Percentiles rank a stretch among this genome's conserved stretches.
phyloP scores from a whole-genome alignment of 306 rosid genomes.

The Sicyos baderoa region DNA sequence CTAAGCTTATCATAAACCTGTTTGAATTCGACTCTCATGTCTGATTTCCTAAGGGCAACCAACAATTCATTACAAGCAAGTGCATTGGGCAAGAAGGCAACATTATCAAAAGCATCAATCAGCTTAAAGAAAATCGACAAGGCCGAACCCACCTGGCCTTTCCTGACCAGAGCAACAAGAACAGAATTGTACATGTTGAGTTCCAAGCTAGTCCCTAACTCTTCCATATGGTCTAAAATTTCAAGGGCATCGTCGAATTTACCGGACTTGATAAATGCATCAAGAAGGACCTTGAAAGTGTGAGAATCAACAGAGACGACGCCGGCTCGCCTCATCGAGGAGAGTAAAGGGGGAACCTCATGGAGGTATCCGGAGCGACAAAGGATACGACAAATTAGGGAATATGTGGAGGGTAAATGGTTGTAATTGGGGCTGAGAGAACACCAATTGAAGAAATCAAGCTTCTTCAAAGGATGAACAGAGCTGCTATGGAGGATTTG shows the following conservation, averaged over 20 bases:
- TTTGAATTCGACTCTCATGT: slow-evolving; percentile 54
- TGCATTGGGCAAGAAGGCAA: slow-evolving; percentile 18
- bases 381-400: slow-evolving; percentile 41
- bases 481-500: slow-evolving; percentile 41
- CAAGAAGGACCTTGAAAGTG: slow-evolving; percentile 54
- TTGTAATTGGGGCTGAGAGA: slow-evolving; percentile 27
- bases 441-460: slow-evolving; percentile 56
- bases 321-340: slow-evolving; percentile 40
- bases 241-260: slow-evolving; percentile 45
- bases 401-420: slow-evolving; percentile 35
- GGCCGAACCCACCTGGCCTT: slow-evolving; percentile 54
- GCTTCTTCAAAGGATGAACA: slow-evolving; percentile 52
- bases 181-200: slow-evolving; percentile 41
- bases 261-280: slow-evolving; percentile 36
- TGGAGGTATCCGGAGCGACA: slow-evolving; percentile 34
- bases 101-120: slow-evolving; percentile 23
- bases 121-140: slow-evolving; percentile 49
- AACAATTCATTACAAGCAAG: slow-evolving; percentile 50
- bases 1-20: slow-evolving; percentile 44
- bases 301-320: slow-evolving; percentile 40
- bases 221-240: slow-evolving; percentile 45
- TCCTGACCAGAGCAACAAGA: slow-evolving; percentile 45
- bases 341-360: slow-evolving; percentile 41
- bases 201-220: slow-evolving; percentile 27
- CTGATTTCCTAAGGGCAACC: slow-evolving; percentile 52